Evolutionary conservation across 805 yeast genomes (phyloP).

Genomic region (Kazachstania viticola): DNA sequence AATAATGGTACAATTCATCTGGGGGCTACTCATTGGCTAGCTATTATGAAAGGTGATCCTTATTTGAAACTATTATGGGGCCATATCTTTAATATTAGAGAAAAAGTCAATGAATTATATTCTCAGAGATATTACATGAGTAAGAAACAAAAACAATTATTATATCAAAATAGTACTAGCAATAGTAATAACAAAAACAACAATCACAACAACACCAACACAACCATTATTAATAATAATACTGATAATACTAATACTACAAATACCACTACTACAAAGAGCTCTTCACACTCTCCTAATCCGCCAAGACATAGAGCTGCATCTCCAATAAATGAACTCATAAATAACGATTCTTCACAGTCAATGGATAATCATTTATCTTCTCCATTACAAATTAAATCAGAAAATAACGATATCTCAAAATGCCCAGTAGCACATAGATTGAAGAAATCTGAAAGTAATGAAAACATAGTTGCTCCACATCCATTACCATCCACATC

Average conservation of each 20-base stretch:
- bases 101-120: conserved; percentile 26
- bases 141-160: conserved; percentile 4
- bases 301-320: too few relatives aligned
- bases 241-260: not conserved
- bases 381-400: not conserved
- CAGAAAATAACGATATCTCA: not conserved
- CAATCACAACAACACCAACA: not conserved
- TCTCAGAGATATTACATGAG: conserved; percentile 11
- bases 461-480: conserved; percentile 1
- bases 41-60: conserved; percentile 48
- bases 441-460: not conserved
- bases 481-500: conserved; percentile 3
- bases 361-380: too few relatives aligned
- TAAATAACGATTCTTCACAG: too few relatives aligned
- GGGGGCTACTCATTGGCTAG: conserved; percentile 49
- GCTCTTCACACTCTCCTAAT: too few relatives aligned
- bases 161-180: too few relatives aligned
- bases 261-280: not conserved
- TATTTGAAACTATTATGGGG: conserved; percentile 45
- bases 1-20: conserved; percentile 33
- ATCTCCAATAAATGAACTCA: too few relatives aligned
- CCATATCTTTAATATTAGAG: conserved; percentile 34
- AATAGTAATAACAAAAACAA: conserved; percentile 1
- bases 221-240: not conserved
- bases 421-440: not conserved